Conservation (phyloP, 2,329 filamentous ascomycete species). For the Diaporthe citri region DNA sequence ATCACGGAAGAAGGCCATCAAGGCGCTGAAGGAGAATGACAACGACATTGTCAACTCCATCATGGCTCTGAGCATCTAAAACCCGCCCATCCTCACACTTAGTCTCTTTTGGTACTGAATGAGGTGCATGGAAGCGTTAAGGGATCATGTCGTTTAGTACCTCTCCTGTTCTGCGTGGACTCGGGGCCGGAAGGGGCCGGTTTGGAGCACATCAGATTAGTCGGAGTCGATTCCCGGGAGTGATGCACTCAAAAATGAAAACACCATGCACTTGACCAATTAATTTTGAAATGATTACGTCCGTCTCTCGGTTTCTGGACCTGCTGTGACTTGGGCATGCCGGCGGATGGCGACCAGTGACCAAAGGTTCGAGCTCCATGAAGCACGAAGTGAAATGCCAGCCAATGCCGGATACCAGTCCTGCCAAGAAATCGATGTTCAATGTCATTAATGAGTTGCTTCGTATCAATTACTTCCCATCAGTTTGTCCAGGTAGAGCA, state of each 20-base stretch:
- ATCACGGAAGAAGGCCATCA: slow-evolving; percentile 98
- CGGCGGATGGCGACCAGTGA: neutral
- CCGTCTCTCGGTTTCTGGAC: neutral
- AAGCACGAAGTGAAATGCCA: neutral
- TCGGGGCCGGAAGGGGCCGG: slow-evolving; percentile 19
- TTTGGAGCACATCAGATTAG: slow-evolving; percentile 34
- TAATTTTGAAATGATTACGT: neutral
- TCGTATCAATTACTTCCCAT: neutral
- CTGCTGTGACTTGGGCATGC: neutral
- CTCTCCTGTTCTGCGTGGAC: slow-evolving; percentile 30
- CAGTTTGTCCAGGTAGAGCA: neutral
- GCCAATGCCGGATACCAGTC: neutral
- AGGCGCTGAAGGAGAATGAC: slow-evolving; percentile 98
- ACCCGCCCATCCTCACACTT: neutral
- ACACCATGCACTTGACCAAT: slow-evolving; percentile 34
- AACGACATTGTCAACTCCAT: slow-evolving; percentile 99
- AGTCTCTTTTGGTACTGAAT: neutral
- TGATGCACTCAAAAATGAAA: slow-evolving; percentile 38
- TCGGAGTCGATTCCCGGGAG: slow-evolving; percentile 25
- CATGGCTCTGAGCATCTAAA: slow-evolving; percentile 93
- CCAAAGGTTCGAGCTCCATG: neutral
- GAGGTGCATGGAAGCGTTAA: slow-evolving; percentile 15
- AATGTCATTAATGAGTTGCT: neutral
- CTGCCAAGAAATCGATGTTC: neutral
- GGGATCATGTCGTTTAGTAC: slow-evolving; percentile 33